Conservation (phyloP, 208 protist genomes). For the Porcisia deanei region DNA sequence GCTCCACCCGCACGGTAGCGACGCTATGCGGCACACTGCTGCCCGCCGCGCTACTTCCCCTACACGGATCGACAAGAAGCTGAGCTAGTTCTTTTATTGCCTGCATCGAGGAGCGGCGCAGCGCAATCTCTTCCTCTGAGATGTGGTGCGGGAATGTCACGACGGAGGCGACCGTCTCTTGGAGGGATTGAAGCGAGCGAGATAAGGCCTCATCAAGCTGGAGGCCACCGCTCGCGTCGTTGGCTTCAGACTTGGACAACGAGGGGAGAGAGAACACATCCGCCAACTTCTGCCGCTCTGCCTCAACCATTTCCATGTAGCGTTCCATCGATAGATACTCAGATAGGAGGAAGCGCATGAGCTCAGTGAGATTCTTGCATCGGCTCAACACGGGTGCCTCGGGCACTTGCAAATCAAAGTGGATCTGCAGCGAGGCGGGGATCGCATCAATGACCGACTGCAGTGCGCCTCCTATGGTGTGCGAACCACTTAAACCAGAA, state of each 20-base stretch:
- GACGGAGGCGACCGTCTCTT: constrained; percentile 40
- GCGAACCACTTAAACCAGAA: neutral
- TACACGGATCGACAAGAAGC: constrained; percentile 38
- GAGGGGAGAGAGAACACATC: constrained; percentile 12
- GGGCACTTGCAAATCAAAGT: constrained; percentile 23
- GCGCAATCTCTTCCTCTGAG: constrained; percentile 28
- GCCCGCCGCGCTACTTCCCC: constrained; percentile 7
- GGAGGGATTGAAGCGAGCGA: constrained; percentile 17
- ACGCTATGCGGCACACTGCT: constrained; percentile 7
- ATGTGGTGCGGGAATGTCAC: constrained; percentile 35
- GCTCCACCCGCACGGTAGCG: constrained; percentile 41
- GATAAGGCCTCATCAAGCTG: constrained; percentile 27
- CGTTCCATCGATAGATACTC: constrained; percentile 37
- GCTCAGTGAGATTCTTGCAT: constrained; percentile 14
- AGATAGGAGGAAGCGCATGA: constrained; percentile 24
- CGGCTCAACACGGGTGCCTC: constrained; percentile 20
- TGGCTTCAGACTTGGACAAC: neutral
- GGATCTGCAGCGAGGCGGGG: constrained; percentile 32
- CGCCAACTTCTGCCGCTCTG: constrained; percentile 15
- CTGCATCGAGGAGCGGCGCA: constrained; percentile 24
- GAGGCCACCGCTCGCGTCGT: neutral
- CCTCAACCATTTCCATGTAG: constrained; percentile 32
- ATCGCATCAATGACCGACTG: constrained; percentile 27
- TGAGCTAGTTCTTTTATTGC: constrained; percentile 75
- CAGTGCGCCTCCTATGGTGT: constrained; percentile 15